These are phyloP conservation scores for Amphicarpaea edgeworthii DNA, from an alignment of 306 rosid genomes.

Conservation along the genomic window DNA sequence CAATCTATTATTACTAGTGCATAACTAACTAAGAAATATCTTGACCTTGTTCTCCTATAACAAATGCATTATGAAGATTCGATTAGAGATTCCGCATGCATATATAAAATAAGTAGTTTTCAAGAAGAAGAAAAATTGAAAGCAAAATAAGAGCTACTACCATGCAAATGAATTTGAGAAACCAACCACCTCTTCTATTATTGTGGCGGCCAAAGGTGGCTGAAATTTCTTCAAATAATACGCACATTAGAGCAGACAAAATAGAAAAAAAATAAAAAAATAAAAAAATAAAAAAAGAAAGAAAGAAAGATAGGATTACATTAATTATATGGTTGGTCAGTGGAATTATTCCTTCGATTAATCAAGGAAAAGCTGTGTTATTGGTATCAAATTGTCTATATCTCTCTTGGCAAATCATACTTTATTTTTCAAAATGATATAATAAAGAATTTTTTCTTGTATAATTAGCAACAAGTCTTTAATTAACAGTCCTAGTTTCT, in stretches of 20 bases:
- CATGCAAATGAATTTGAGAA: neutral
- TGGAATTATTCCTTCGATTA: conserved; percentile 40
- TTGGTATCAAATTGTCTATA: conserved; percentile 37
- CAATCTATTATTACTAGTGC: neutral
- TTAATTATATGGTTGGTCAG: conserved; percentile 33
- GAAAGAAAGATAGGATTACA: too few species aligned
- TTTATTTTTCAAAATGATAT: conserved; percentile 26
- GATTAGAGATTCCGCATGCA: conserved; percentile 33
- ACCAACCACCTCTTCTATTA: conserved; percentile 37
- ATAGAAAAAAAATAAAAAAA: too few species aligned
- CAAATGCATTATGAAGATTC: conserved; percentile 11
- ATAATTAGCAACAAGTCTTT: neutral
- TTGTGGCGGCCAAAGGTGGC: conserved; percentile 38
- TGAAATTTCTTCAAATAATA: conserved; percentile 2
- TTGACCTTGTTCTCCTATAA: conserved; percentile 17
- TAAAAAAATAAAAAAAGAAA: too few species aligned
- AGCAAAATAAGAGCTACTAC: conserved; percentile 23
- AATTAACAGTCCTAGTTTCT: neutral
- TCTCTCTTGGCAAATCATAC: conserved; percentile 21
- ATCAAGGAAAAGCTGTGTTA: conserved; percentile 24
- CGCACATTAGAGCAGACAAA: neutral
- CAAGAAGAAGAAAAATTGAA: neutral
- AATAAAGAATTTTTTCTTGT: neutral
- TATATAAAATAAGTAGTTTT: conserved; percentile 17
- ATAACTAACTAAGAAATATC: neutral